phyloP scores from a whole-genome alignment of 805 yeast species.

The Wilhelminamyces savonicus region DNA sequence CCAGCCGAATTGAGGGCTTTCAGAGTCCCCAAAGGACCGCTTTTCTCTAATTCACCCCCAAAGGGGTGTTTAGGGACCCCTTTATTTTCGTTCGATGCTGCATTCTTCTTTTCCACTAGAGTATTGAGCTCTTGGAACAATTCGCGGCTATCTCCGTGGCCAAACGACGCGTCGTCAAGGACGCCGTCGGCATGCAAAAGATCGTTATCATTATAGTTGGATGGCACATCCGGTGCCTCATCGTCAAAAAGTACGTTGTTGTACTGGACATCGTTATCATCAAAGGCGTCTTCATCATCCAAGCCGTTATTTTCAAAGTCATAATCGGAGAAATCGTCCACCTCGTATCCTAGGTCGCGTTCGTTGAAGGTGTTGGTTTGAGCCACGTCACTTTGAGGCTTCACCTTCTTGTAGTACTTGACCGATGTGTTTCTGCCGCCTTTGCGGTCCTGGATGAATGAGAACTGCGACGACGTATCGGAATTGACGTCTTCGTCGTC shows the following conservation, averaged over 20 bases:
- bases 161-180: too few species aligned
- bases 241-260: background rate
- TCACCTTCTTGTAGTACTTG: constrained; percentile 42
- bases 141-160: too few species aligned
- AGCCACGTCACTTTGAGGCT: constrained; percentile 8
- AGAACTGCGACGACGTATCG: constrained; percentile 36
- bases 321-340: constrained; percentile 29
- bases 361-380: constrained; percentile 18
- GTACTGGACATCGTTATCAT: constrained; percentile 8
- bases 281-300: constrained; percentile 17
- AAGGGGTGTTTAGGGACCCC: too few species aligned
- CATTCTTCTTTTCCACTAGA: too few species aligned
- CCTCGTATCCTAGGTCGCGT: constrained; percentile 24
- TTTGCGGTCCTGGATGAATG: constrained; percentile 40
- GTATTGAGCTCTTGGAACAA: too few species aligned
- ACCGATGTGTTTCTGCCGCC: constrained; percentile 51
- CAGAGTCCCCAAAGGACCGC: too few species aligned
- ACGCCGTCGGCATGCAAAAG: too few species aligned
- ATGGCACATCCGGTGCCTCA: too few species aligned
- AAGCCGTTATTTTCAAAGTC: constrained; percentile 40
- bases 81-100: too few species aligned
- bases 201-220: too few species aligned
- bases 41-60: too few species aligned
- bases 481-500: constrained; percentile 10
- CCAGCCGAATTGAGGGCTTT: too few species aligned